Conservation (phyloP, 345 rosid genomes). For the Iberis pinnata region DNA sequence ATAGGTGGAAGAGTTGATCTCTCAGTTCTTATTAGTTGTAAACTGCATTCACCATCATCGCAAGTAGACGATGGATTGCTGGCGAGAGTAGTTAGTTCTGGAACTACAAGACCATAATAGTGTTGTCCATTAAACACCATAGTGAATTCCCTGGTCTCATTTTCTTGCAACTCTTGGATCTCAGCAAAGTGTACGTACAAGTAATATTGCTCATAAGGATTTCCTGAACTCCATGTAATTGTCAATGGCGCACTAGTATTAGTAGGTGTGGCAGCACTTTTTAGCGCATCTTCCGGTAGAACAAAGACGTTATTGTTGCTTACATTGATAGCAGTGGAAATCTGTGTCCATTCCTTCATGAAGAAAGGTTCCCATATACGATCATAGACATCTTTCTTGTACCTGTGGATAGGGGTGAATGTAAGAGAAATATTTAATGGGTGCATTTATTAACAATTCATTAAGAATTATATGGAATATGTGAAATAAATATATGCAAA, state of each 20-base stretch:
- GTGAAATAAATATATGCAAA: too few relatives aligned
- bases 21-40: neutral
- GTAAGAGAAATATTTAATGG: too few relatives aligned
- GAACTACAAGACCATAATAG: neutral
- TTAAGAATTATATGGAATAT: too few relatives aligned
- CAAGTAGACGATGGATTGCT: too few relatives aligned
- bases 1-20: conserved; percentile 14
- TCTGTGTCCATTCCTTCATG: neutral
- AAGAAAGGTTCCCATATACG: conserved; percentile 26
- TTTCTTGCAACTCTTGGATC: neutral
- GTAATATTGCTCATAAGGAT: neutral
- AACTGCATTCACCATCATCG: neutral
- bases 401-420: too few relatives aligned
- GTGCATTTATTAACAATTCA: too few relatives aligned
- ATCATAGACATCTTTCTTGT: conserved; percentile 24
- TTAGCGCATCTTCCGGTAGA: conserved; percentile 25
- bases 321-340: neutral
- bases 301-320: neutral
- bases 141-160: neutral
- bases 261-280: conserved; percentile 20
- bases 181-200: conserved; percentile 31
- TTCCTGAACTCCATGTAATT: neutral
- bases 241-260: conserved; percentile 16
- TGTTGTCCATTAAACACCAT: neutral
- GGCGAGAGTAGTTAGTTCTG: neutral